Conservation (phyloP, 345 rosid genomes). For the Hibiscus syriacus region DNA sequence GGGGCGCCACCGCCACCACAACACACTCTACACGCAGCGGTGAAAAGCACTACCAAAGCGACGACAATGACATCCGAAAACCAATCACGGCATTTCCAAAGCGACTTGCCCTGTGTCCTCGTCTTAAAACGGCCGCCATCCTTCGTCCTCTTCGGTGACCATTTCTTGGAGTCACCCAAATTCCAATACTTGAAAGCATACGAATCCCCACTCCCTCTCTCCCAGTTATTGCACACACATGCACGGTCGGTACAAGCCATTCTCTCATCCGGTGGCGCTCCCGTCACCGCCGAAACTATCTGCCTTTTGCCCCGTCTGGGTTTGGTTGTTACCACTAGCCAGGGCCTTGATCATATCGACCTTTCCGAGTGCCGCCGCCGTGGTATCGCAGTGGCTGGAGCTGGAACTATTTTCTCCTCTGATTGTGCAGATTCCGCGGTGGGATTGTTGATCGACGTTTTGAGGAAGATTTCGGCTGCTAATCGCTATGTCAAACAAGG, state of each 20-base stretch:
- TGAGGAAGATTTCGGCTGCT: slow-evolving; percentile 30
- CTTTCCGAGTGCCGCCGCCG: slow-evolving; percentile 32
- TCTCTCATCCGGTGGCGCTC: slow-evolving; percentile 16
- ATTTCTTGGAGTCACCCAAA: slow-evolving; percentile 1
- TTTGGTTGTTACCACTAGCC: slow-evolving; percentile 30
- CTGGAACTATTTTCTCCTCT: slow-evolving; percentile 25
- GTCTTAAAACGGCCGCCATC: slow-evolving; percentile 7
- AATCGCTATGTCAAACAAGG: slow-evolving; percentile 26
- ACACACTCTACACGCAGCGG: no score
- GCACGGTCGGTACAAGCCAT: slow-evolving; percentile 28
- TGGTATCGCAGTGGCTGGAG: slow-evolving; percentile 33
- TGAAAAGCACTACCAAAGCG: background rate
- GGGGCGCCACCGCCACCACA: no score
- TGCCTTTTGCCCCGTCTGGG: slow-evolving; percentile 23
- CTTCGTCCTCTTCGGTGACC: background rate
- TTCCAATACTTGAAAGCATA: slow-evolving; percentile 28
- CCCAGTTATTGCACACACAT: slow-evolving; percentile 16
- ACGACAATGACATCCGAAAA: background rate
- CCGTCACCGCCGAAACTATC: slow-evolving; percentile 28
- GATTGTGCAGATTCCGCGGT: slow-evolving; percentile 41
- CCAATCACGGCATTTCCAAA: background rate
- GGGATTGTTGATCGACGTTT: slow-evolving; percentile 37
- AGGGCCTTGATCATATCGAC: slow-evolving; percentile 41
- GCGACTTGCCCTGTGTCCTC: slow-evolving; percentile 15
- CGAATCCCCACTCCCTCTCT: slow-evolving; percentile 23